Conservation (phyloP, 345 rosid genomes). For the Eucalyptus albens region DNA sequence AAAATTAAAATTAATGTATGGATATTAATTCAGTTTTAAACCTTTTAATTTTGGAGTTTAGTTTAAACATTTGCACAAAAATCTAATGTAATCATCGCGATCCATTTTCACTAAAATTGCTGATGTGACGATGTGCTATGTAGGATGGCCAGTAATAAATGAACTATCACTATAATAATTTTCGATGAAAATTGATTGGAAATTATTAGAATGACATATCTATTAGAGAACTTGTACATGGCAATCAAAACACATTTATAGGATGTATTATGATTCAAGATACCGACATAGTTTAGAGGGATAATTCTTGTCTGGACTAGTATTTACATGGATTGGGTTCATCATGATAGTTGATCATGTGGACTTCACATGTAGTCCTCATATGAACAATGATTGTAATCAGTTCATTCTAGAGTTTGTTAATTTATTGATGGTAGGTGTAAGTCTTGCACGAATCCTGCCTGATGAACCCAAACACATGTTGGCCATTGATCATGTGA, state of each 20-base stretch:
- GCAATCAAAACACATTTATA: background rate
- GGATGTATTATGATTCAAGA: background rate
- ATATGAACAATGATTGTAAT: background rate
- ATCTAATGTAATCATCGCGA: background rate
- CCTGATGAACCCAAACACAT: background rate
- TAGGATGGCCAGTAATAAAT: background rate
- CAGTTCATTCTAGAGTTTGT: background rate
- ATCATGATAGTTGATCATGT: background rate
- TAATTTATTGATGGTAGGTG: background rate
- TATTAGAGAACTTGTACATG: background rate
- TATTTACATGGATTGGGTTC: background rate
- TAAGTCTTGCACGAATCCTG: background rate
- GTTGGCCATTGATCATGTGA: background rate
- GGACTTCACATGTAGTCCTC: background rate
- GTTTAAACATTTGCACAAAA: background rate
- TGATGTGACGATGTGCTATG: background rate
- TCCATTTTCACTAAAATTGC: background rate
- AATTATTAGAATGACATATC: background rate
- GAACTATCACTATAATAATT: background rate
- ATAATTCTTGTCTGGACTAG: background rate
- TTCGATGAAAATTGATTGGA: background rate
- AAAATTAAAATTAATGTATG: background rate
- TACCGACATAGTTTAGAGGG: background rate
- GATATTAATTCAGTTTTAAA: background rate
- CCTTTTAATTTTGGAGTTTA: background rate